phyloP scores from a whole-genome alignment of 176 grass and related monocot genomes.

The Stipa capillata region DNA sequence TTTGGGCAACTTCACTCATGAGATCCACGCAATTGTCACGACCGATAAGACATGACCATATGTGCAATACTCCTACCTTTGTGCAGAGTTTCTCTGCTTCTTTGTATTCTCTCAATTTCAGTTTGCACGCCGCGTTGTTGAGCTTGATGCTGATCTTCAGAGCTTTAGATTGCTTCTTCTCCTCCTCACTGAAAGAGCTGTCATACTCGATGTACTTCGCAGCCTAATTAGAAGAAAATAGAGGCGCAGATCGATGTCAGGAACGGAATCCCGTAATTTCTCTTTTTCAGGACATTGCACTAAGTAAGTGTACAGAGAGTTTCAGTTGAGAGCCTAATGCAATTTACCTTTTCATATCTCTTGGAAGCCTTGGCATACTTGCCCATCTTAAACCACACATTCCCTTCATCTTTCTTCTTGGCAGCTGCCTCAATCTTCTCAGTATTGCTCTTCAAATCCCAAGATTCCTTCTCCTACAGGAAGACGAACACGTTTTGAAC shows the following conservation, averaged over 20 bases:
- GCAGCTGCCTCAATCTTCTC: slow-evolving; percentile 79
- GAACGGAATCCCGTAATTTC: too few species aligned
- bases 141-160: slow-evolving; percentile 54
- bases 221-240: slow-evolving; percentile 26
- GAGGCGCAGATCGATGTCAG: too few species aligned
- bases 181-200: too few species aligned
- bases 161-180: slow-evolving; percentile 63
- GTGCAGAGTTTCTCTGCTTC: slow-evolving; percentile 63
- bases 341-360: too few species aligned
- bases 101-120: slow-evolving; percentile 51
- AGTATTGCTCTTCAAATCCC: slow-evolving; percentile 61
- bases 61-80: slow-evolving; percentile 18
- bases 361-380: too few species aligned
- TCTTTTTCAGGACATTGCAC: too few species aligned
- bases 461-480: slow-evolving; percentile 67
- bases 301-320: too few species aligned
- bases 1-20: rapidly evolving
- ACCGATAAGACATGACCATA: background rate
- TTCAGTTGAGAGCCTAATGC: background rate
- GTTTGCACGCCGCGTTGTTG: too few species aligned
- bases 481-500: background rate
- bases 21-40: too few species aligned
- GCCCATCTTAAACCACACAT: too few species aligned
- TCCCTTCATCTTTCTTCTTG: slow-evolving; percentile 83
- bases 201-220: too few species aligned